These are phyloP conservation scores for Fragaria vesca DNA, from an alignment of 306 rosid species.

Conservation along the genomic window DNA sequence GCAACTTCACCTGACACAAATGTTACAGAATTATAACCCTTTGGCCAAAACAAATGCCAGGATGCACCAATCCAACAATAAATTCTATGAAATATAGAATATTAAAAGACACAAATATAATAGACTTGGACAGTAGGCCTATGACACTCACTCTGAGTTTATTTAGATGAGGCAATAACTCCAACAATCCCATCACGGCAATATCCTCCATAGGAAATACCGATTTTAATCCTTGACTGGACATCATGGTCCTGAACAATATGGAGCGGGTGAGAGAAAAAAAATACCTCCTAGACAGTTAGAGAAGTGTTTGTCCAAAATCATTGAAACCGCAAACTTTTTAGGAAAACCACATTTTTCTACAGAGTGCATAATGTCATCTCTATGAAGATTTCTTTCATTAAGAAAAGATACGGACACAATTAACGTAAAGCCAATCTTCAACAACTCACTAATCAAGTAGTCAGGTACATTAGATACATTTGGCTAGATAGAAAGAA, in stretches of 20 bases:
- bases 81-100: neutral
- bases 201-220: slow-evolving; percentile 80
- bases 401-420: neutral
- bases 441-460: neutral
- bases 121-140: neutral
- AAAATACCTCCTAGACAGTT: neutral
- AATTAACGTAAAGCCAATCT: neutral
- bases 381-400: neutral
- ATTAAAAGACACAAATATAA: neutral
- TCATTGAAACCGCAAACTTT: neutral
- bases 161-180: slow-evolving; percentile 71
- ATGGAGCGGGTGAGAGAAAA: neutral
- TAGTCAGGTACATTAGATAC: neutral
- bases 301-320: neutral
- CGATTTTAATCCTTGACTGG: slow-evolving; percentile 63
- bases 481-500: neutral
- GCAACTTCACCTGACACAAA: slow-evolving; percentile 59
- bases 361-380: neutral
- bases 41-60: neutral
- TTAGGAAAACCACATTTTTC: too few relatives aligned
- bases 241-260: slow-evolving; percentile 70
- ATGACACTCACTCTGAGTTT: slow-evolving; percentile 64
- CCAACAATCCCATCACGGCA: slow-evolving; percentile 93
- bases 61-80: slow-evolving; percentile 1
- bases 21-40: slow-evolving; percentile 10